Evolutionary conservation across 2,329 filamentous ascomycete genomes (phyloP), one percentile per base, ranked within the genome.

Genomic region (Lasiodiplodia sp.): DNA sequence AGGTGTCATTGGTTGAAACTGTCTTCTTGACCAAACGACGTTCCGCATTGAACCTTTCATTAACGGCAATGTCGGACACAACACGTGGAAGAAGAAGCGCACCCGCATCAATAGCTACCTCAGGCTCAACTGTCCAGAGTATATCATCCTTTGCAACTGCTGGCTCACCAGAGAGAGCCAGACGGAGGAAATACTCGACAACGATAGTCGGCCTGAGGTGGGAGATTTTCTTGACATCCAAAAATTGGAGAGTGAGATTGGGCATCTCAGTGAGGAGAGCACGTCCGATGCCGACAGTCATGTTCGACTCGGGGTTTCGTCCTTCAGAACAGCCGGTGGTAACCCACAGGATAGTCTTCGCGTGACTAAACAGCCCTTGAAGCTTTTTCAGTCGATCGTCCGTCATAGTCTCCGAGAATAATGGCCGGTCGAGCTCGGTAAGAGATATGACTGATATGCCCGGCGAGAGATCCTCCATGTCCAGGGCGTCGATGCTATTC

Each of bases 261-360:
- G 68, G 66, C 16, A 69, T 51, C 62, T 77, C 74, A 14, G 56
- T 31, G 2, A 66, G 38, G 1, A 72, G 64, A 12, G 69, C 34
- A 12, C 75, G 71, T 0, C 71, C 72, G 31, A 75, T 70, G 8
- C 72, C 74, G 14, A 67, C 53, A 1, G 23, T 21, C 65, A 67
- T 60, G 28, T 52, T 67, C 2, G 53, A 38, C 23, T 21, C 34
- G 1, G 65, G 65, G 5, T 28, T 31, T 2, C 37, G 38, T 16
- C 25, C 53, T 10, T n/a, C 51, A 3, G 4, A 18, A 16, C 63
- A 69, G 28, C 62, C 47, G 11, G 4, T 51, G 14, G 57, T 68
- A 10, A 44, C 34, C 56, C 66, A 68, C 7, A 68, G 31, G n/a
- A 55, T 37, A 16, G 21, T 37, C 44, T 51, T 62, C 2, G 53